Percentiles rank a stretch among this genome's conserved stretches.
phyloP scores from a whole-genome alignment of 352 stramenopile genomes.

The Globisporangium megalacanthum region DNA sequence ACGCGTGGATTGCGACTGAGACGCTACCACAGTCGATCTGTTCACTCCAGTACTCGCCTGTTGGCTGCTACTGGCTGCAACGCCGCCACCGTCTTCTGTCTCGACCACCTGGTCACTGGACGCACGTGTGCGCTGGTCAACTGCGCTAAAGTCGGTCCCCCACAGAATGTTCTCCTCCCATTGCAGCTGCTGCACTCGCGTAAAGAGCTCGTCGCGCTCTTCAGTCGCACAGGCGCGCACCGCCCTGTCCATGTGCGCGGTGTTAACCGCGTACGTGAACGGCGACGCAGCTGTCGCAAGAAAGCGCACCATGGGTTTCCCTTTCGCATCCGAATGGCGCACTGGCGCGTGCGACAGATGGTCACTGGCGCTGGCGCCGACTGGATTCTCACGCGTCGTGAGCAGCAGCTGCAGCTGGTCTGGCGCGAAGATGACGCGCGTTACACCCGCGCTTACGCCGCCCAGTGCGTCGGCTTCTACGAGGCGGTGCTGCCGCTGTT shows the following conservation, averaged over 20 bases:
- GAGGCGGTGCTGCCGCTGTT: conserved; percentile 27
- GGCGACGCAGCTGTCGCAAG: conserved; percentile 45
- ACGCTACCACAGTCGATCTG: neutral
- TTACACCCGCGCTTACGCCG: conserved; percentile 8
- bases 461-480: conserved; percentile 13
- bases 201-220: conserved; percentile 56
- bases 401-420: conserved; percentile 66
- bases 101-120: conserved; percentile 11
- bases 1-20: neutral
- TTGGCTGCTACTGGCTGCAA: neutral
- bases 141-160: conserved; percentile 48
- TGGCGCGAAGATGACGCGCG: conserved; percentile 28
- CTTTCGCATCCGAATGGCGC: conserved; percentile 28
- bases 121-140: conserved; percentile 15
- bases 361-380: conserved; percentile 31
- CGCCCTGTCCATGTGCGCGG: conserved; percentile 2
- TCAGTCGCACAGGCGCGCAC: conserved; percentile 5
- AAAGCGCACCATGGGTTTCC: conserved; percentile 74
- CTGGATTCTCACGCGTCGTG: conserved; percentile 41
- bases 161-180: conserved; percentile 84
- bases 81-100: conserved; percentile 1
- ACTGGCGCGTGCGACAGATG: conserved; percentile 23
- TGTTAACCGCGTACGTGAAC: conserved; percentile 37
- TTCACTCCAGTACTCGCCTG: neutral
- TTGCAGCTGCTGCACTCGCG: conserved; percentile 73